Evolutionary conservation across 225 moss, liverwort and hornwort species (phyloP), one percentile per base, ranked within the genome.

Genomic region (Rhytidiadelphus loreus): DNA sequence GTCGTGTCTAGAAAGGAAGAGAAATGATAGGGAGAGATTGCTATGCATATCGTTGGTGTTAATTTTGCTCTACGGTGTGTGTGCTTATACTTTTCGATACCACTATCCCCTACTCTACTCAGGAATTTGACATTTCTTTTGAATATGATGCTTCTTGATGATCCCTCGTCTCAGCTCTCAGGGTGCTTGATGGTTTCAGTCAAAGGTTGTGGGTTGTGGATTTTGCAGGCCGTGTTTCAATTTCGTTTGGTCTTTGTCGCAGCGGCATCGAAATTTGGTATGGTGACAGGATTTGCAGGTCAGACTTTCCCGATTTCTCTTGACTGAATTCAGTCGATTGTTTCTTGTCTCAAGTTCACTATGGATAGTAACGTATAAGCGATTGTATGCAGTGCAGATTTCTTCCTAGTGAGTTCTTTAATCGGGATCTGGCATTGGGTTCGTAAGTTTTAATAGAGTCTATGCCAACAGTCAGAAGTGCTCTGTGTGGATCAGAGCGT

Each of bases 241-340:
- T 92, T 96, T 56, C 41, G 33, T 22, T 96, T 95, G 88, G 94
- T 96, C 88, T 37, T 95, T 43, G 74, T 95, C 75, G 92, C 95
- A 86, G 94, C 92, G 53, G 86, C 93, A 28, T 91, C 94, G 30
- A 93, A 92, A 83, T 73, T 96, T 73, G 96, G 96, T 90, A 94
- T 94, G 89, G 95, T 96, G 72, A 97, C 96, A 62, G 96, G 95
- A 89, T 97, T 96, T 85, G 96, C 97, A 57, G 95, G 93, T 95
- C 84, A 91, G 90, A 58, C 39, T 75, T 41, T 55, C 28, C 32
- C 70, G 23, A 39, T 50, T 71, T 82, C 58, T n/a, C 65, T 56
- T 32, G 35, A 48, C 62, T 78, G 70, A 46, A 41, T 78, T 70
- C 33, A 17, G 22, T 65, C 4, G 48, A 11, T 83, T 80, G 37